Evolutionary conservation across 306 rosid genomes (phyloP).

Genomic region (Glycine latifolia): DNA sequence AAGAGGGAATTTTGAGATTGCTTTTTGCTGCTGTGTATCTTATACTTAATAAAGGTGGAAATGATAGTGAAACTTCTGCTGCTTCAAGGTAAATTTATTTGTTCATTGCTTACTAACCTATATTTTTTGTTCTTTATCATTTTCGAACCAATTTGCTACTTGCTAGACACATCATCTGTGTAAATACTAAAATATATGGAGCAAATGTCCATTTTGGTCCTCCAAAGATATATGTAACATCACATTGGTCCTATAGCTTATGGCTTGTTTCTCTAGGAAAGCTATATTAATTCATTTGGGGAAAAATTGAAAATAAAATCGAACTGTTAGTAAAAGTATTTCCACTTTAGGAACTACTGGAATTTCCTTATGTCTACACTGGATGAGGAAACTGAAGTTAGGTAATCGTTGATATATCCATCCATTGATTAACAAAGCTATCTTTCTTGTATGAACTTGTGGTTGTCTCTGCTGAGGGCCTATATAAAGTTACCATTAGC

Average conservation of each 20-base stretch:
- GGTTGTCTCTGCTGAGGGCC: slow-evolving; percentile 18
- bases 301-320: neutral
- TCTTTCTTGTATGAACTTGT: slow-evolving; percentile 22
- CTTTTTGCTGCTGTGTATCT: slow-evolving; percentile 88
- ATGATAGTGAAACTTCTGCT: slow-evolving; percentile 84
- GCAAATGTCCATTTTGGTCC: slow-evolving; percentile 20
- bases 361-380: slow-evolving; percentile 9
- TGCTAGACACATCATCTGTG: slow-evolving; percentile 18
- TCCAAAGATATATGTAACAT: slow-evolving; percentile 8
- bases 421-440: neutral
- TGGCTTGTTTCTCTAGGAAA: slow-evolving; percentile 38
- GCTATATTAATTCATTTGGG: slow-evolving; percentile 29
- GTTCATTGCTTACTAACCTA: slow-evolving; percentile 7
- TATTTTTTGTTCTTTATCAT: slow-evolving; percentile 38
- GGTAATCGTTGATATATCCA: neutral
- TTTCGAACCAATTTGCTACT: slow-evolving; percentile 27
- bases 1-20: slow-evolving; percentile 88
- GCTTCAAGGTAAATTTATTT: slow-evolving; percentile 79
- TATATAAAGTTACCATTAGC: neutral
- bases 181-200: neutral
- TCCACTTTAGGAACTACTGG: neutral
- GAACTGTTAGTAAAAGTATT: slow-evolving; percentile 10
- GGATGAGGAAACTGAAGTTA: slow-evolving; percentile 36
- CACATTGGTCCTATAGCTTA: slow-evolving; percentile 20
- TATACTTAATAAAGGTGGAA: slow-evolving; percentile 76